A percentile compares a stretch with the other conserved stretches of the same genome.
phyloP scores from a whole-genome alignment of 257 asterid genomes.

The Forsythia suspensa region DNA sequence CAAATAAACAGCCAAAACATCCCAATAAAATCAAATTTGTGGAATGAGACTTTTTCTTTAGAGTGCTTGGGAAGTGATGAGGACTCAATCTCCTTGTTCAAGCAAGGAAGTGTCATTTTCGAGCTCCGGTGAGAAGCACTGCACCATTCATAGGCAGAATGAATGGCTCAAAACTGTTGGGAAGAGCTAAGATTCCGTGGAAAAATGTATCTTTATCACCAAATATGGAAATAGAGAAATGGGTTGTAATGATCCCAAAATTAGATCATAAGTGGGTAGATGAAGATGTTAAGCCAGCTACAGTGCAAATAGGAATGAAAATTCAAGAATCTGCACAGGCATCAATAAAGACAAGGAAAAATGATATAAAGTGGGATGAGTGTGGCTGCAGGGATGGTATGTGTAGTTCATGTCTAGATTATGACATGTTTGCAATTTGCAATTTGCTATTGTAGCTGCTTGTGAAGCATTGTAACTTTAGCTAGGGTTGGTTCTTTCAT shows the following conservation, averaged over 20 bases:
- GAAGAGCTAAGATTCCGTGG: conserved; percentile 60
- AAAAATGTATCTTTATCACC: conserved; percentile 29
- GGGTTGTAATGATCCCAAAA: conserved; percentile 45
- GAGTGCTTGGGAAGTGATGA: conserved; percentile 44
- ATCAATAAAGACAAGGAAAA: not conserved
- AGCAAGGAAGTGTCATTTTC: conserved; percentile 34
- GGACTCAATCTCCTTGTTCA: conserved; percentile 36
- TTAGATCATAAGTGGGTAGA: conserved; percentile 9
- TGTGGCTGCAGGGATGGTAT: conserved; percentile 41
- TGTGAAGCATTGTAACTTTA: too few relatives aligned
- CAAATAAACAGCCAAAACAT: conserved; percentile 45
- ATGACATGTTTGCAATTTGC: too few relatives aligned
- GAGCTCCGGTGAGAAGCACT: conserved; percentile 56
- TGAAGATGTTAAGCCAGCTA: conserved; percentile 50
- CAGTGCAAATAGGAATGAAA: conserved; percentile 44
- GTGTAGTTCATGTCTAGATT: conserved; percentile 36
- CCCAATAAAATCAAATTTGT: conserved; percentile 45
- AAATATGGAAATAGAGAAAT: conserved; percentile 43
- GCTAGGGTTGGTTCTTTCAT: too few relatives aligned
- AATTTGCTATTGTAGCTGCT: conserved; percentile 37
- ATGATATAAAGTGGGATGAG: conserved; percentile 25
- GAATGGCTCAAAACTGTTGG: conserved; percentile 52
- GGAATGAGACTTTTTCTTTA: conserved; percentile 58
- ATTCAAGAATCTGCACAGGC: conserved; percentile 23
- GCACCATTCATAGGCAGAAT: conserved; percentile 33